A percentile compares a stretch with the other conserved stretches of the same genome.
phyloP scores from a whole-genome alignment of 805 yeast genomes.

The Pachysolen tannophilus region DNA sequence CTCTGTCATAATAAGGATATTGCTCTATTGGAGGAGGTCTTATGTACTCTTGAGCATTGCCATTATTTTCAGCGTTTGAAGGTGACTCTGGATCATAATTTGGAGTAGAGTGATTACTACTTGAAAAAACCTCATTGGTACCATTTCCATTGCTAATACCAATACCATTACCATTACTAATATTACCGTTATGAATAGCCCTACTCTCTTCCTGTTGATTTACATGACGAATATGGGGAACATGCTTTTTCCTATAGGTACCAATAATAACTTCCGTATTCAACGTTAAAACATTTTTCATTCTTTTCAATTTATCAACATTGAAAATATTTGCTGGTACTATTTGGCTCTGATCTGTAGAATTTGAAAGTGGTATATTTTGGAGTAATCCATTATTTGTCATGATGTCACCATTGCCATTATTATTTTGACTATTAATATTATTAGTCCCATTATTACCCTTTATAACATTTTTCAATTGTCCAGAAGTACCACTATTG shows the following conservation, averaged over 20 bases:
- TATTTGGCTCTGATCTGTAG: neutral
- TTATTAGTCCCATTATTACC: neutral
- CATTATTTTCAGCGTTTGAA: neutral
- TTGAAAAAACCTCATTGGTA: no score
- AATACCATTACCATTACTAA: no score
- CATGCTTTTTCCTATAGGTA: slow-evolving; percentile 44
- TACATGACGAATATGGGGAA: neutral
- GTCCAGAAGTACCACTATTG: no score
- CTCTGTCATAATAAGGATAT: neutral
- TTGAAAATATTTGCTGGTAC: slow-evolving; percentile 42
- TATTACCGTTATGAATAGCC: no score
- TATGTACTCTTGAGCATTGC: neutral
- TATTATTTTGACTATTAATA: neutral
- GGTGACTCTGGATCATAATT: neutral
- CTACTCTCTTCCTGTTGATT: no score
- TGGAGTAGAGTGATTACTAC: no score
- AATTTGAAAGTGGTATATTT: no score
- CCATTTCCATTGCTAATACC: no score
- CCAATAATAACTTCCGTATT: slow-evolving; percentile 79
- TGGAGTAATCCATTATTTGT: no score
- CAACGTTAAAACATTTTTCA: slow-evolving; percentile 72
- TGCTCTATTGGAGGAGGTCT: slow-evolving; percentile 4
- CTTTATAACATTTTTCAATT: neutral
- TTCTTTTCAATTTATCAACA: slow-evolving; percentile 70
- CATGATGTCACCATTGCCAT: no score